These are phyloP conservation scores for Phlebiopsis flavidoalba DNA, from an alignment of 768 basidiomycete species.

Conservation along the genomic window DNA sequence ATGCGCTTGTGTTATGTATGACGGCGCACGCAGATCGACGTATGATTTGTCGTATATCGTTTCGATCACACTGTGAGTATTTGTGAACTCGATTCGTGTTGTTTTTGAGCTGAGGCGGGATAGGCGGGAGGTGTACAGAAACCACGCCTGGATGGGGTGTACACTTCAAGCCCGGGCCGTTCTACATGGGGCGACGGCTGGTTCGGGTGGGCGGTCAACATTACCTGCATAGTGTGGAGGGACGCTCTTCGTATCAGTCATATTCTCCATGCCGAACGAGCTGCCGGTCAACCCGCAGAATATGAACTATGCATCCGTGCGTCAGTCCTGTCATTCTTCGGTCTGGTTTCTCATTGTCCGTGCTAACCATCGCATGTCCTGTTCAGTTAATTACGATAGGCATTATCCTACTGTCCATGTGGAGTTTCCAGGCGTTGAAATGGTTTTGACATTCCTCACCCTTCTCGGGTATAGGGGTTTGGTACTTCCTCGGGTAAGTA, in stretches of 20 bases:
- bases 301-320: slow-evolving; percentile 65
- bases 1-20: slow-evolving; percentile 83
- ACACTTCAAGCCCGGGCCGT: slow-evolving; percentile 79
- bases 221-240: slow-evolving; percentile 62
- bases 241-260: slow-evolving; percentile 62
- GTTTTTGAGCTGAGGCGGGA: not conserved
- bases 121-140: slow-evolving; percentile 55
- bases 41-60: slow-evolving; percentile 79
- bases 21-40: slow-evolving; percentile 73
- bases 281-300: slow-evolving; percentile 63
- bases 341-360: no score
- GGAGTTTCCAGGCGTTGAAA: not conserved
- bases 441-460: not conserved
- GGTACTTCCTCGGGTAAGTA: slow-evolving; percentile 2
- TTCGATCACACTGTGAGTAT: slow-evolving; percentile 58
- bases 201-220: slow-evolving; percentile 59
- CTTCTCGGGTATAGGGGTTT: not conserved
- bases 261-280: slow-evolving; percentile 69
- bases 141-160: slow-evolving; percentile 85
- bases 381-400: slow-evolving; percentile 5
- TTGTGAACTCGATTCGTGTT: not conserved
- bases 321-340: slow-evolving; percentile 20
- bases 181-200: slow-evolving; percentile 75
- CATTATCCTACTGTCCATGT: slow-evolving; percentile 6
- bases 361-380: not conserved